Evolutionary conservation across 1,284 basidiomycete species (phyloP).

Genomic region (Ganoderma lingzhi): DNA sequence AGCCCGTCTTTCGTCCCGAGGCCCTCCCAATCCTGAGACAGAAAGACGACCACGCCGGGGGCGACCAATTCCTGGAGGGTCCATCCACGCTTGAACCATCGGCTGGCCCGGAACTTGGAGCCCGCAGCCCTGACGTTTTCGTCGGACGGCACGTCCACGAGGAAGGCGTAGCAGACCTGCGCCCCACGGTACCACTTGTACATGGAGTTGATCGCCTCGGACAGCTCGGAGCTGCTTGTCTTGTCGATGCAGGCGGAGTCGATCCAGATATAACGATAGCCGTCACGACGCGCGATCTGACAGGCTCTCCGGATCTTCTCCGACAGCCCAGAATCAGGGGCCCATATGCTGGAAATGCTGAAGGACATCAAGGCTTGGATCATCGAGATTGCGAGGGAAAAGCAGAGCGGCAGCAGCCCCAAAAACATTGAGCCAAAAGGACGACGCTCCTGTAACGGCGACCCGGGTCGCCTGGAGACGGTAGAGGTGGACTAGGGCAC

Average conservation of each 20-base stretch:
- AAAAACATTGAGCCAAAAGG: too few relatives aligned
- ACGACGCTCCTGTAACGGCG: too few relatives aligned
- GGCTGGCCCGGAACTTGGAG: neutral
- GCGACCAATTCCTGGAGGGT: slow-evolving; percentile 17
- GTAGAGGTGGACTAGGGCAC: too few relatives aligned
- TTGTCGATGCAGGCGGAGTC: slow-evolving; percentile 22
- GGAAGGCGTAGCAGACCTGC: slow-evolving; percentile 16
- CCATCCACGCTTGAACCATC: slow-evolving; percentile 9
- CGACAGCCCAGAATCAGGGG: neutral
- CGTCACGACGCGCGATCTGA: slow-evolving; percentile 4
- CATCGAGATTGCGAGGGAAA: too few relatives aligned
- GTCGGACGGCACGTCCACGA: slow-evolving; percentile 9
- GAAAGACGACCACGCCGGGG: slow-evolving; percentile 2
- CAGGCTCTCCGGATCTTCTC: slow-evolving; percentile 10
- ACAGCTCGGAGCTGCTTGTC: slow-evolving; percentile 11
- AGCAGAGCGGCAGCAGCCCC: too few relatives aligned
- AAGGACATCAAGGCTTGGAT: too few relatives aligned
- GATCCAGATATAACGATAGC: slow-evolving; percentile 11
- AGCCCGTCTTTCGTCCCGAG: slow-evolving; percentile 4
- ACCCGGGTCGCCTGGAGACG: too few relatives aligned
- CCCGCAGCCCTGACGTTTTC: neutral
- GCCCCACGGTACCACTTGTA: slow-evolving; percentile 9
- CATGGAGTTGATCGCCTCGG: slow-evolving; percentile 19
- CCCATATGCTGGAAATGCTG: neutral
- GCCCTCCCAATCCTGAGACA: neutral